Percentiles rank a stretch among this genome's conserved stretches.
Conservation (phyloP, 2,329 filamentous ascomycete species). For the Zymoseptoria ardabiliae region DNA sequence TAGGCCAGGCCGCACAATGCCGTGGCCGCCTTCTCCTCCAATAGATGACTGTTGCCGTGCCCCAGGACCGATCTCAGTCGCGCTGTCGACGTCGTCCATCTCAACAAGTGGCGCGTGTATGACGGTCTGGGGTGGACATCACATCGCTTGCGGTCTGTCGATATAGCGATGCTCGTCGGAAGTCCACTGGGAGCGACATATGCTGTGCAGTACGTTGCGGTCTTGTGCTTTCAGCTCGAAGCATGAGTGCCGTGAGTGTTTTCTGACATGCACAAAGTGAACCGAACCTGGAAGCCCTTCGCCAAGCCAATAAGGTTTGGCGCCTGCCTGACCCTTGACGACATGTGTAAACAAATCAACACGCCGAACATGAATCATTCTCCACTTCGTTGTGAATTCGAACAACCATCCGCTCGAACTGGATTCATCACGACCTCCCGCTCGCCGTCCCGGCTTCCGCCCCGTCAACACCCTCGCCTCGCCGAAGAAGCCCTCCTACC, state of each 20-base stretch:
- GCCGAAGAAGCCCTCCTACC: slow-evolving; percentile 8
- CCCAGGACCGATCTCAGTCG: neutral
- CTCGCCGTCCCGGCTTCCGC: slow-evolving; percentile 8
- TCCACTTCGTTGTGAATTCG: neutral
- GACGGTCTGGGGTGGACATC: too few species aligned
- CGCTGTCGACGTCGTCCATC: neutral
- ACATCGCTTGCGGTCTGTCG: neutral
- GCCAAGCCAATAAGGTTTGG: too few species aligned
- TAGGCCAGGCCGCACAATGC: neutral
- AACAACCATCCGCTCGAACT: neutral
- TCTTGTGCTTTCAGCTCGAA: neutral
- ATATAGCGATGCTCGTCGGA: neutral
- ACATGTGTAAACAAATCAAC: neutral
- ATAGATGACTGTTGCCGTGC: neutral
- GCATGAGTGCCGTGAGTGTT: neutral
- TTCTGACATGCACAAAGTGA: neutral
- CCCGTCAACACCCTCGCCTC: slow-evolving; percentile 18
- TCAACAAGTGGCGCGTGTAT: neutral
- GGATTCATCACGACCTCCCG: slow-evolving; percentile 4
- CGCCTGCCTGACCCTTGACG: neutral
- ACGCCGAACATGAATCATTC: neutral
- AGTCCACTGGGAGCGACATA: neutral
- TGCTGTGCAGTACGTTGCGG: neutral
- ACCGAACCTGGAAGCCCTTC: neutral
- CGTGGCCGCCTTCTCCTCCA: neutral